Base-by-base conservation (phyloP, 805 yeast species). In the Grigorovia transvaalensis region DNA sequence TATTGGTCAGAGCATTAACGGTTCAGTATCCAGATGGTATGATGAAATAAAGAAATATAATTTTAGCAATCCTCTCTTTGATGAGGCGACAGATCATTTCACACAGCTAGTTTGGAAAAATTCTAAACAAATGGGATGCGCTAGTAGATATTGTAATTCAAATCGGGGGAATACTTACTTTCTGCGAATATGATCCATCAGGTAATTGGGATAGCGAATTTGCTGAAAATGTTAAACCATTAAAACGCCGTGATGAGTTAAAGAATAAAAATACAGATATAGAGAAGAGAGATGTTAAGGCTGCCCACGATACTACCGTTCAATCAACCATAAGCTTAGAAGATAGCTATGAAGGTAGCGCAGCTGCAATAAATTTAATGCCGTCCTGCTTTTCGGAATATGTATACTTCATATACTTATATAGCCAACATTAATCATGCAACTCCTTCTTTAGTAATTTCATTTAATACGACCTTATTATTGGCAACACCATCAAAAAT, bases 31-130 rank as follows among this genome's bases (percentile, higher is more conserved):
- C 54, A 81, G 84, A 44, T 85, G 93, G 93, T 84, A 85, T 68
- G 66, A 72, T 53, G 91, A 85, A 71, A 84, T 82, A 56, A 52
- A 60, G 11, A 53, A 64, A 49, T 85, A 84, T 69, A 69, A 78
- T 66, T 84, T 67, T 69, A 48, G 79, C 81, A 30, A 65, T 64
- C 49, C 64, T 64, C 53, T 82, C 78, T 52, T 72, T 68, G 57
- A 73, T 74, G 52, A 73, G 68, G 51, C 57, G 54, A 43, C 57
- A 18, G 87, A 87, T 51, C 93, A 85, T 64, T 85, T 85, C 72
- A 84, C 91, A 15, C 91, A 85, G 68, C 62, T 84, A 38, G 78
- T 85, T 29, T 85, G 95, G 95, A 77, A 77, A 55, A 59, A 74
- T 7, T 70, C 85, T 44, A 68, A 78, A 9, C 68, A 77, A 57